Evolutionary conservation across 2,329 filamentous ascomycete species (phyloP), one percentile per base, ranked within the genome.

Genomic region (Beauveria scarabaeidicola): DNA sequence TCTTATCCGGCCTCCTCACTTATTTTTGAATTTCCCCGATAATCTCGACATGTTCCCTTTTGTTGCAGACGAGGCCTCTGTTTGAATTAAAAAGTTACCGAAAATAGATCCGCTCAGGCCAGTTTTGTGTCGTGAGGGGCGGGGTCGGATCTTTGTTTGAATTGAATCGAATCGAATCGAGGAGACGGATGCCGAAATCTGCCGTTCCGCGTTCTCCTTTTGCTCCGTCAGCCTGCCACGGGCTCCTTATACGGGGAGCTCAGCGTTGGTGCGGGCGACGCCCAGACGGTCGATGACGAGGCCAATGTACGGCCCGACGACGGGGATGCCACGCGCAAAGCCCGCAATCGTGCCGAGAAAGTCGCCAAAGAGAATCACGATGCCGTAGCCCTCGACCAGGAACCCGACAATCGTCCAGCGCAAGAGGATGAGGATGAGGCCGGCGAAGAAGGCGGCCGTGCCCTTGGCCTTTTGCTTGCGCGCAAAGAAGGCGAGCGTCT

Each of bases 361-460:
- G 74, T 99, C 94, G 40, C 94, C 94, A 75, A 99, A 99, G 40
- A 99, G 78, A 55, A 97, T 83, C 66, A 95, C 82, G 65, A 99
- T 93, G 32, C 94, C 94, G 75, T 97, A 97, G 3, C 93, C 75
- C 75, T 99, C 94, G 66, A 97, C 83, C 61, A 88, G 69, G 75
- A 99, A 99, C 29, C 94, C 94, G 63, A 94, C 83, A 59, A 99
- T 81, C 0, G 94, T 89, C 92, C 94, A 99, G 62, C 89, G 84
- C 69, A 96, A 73, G 43, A 99, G 78, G 66, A 99, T 99, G 19
- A 99, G 81, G 10, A 86, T 69, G 43, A 99, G 88, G 15, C 94
- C 94, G 3, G 79, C 77, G 67, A 89, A 87, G 77, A 99, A 99
- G 17, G 92, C 92, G 5, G 86, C 87, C 0, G 91, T 97, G 64